Evolutionary conservation across 2,329 filamentous ascomycete genomes (phyloP).

Genomic region (Fusarium begoniae): DNA sequence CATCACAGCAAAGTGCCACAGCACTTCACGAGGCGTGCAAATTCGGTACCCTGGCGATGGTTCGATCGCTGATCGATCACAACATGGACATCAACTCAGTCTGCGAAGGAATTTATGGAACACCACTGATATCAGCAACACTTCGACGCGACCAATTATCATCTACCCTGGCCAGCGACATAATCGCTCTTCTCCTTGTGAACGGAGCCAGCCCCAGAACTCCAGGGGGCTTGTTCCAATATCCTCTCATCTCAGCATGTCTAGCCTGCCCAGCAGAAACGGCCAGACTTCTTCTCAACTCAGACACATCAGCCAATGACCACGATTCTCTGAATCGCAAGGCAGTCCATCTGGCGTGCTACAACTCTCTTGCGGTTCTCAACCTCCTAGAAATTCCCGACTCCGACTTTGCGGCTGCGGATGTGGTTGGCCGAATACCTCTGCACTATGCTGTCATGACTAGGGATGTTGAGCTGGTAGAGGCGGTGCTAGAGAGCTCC

Average conservation of each 20-base stretch:
- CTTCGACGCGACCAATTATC: neutral
- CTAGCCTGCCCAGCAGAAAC: neutral
- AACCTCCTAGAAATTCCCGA: neutral
- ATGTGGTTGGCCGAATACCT: neutral
- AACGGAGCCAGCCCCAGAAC: neutral
- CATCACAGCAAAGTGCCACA: neutral
- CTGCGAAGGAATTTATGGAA: neutral
- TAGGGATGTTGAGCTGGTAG: neutral
- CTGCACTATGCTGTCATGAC: constrained; percentile 7
- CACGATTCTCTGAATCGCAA: neutral
- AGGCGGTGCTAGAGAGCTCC: neutral
- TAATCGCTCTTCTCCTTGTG: neutral
- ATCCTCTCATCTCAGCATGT: neutral
- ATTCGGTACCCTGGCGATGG: neutral
- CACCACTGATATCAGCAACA: neutral
- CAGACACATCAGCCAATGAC: neutral
- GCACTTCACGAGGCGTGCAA: neutral
- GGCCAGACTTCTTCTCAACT: neutral
- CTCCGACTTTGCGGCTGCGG: neutral
- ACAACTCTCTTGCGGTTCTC: constrained; percentile 1
- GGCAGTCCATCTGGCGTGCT: constrained; percentile 5
- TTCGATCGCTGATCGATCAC: neutral
- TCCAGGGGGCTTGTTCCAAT: neutral
- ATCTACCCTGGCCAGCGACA: neutral
- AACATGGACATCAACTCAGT: neutral